Evolutionary conservation across 73 alveolate species (phyloP).

Genomic region (Blepharisma japonicum): DNA sequence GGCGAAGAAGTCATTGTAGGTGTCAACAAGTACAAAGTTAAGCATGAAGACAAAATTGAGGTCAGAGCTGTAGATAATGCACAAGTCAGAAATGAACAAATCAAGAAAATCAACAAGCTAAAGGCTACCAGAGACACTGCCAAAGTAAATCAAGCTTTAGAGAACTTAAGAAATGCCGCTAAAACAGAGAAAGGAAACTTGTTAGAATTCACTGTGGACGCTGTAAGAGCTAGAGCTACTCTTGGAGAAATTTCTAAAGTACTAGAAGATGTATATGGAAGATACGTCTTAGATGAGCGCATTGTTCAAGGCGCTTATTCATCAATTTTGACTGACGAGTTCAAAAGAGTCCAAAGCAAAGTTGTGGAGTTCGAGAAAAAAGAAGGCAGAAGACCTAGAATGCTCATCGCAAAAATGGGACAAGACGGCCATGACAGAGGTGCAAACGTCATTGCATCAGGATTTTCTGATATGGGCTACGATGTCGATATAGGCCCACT

Average conservation of each 20-base stretch:
- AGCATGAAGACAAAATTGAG: constrained; percentile 52
- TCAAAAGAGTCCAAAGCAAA: constrained; percentile 37
- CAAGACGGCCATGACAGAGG: constrained; percentile 81
- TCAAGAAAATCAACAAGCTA: constrained; percentile 41
- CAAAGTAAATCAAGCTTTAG: constrained; percentile 43
- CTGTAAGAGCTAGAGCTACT: constrained; percentile 64
- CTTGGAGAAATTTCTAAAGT: constrained; percentile 71
- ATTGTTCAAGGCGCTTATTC: constrained; percentile 63
- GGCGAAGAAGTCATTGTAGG: constrained; percentile 71
- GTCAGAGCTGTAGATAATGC: constrained; percentile 48
- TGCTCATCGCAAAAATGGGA: constrained; percentile 66
- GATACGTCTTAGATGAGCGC: constrained; percentile 52
- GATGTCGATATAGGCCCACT: constrained; percentile 75
- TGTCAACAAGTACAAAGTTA: constrained; percentile 62
- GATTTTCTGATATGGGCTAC: constrained; percentile 72
- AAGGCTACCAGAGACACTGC: constrained; percentile 47
- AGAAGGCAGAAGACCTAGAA: constrained; percentile 74
- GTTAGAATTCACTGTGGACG: constrained; percentile 57
- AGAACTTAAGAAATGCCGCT: constrained; percentile 46
- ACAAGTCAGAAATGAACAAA: constrained; percentile 49
- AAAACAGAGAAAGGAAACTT: constrained; percentile 62
- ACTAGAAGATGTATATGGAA: constrained; percentile 58
- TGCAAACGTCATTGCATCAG: constrained; percentile 70
- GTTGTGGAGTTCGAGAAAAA: constrained; percentile 49
- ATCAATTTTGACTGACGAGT: constrained; percentile 36